Base-by-base conservation (phyloP, 257 asterid genomes). In the Forsythia viridissima region DNA sequence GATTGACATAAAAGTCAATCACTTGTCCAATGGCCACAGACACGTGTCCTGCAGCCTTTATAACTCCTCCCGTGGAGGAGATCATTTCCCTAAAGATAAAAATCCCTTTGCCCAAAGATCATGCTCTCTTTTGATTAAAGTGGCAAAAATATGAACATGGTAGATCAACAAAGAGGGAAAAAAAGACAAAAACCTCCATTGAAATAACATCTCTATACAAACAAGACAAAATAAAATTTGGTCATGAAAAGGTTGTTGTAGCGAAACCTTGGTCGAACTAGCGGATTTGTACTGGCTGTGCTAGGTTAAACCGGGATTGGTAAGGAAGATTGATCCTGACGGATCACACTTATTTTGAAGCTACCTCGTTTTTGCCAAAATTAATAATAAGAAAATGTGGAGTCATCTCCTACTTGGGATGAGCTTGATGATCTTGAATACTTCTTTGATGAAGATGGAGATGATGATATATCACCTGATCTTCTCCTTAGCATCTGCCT, bases 401-500 rank as follows among this genome's bases (percentile, higher is more conserved):
- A 86, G 36, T 78, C 78, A 81, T 90, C 89, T 77, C 94, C 90
- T 4, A 88, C 88, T 52, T 88, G 97, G 8, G 93, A 88, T 10
- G 92, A 70, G 73, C 85, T 86, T 18, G 91, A 61, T 44, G 97
- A 86, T 84, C 90, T 89, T 4, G 96, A 77, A 55, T 82, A 89
- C 81, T 89, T 92, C 82, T 89, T 87, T 4, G 78, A 77, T 4
- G 90, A 75, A 15, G 90, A 77, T 0, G 85, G 34, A 0, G 89
- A 70, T 0, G 93, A 63, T 0, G 87, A 57, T 44, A 83, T 6
- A 44, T 88, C 90, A 34, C 78, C 83, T 10, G 91, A 80, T 70
- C 97, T 85, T 77, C 96, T 89, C 63, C 97, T 85, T 0, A 94
- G 71, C 96, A 94, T 93, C 87, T 91, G 97, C 65, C 91, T 86